Evolutionary conservation across 169 alveolate genomes (phyloP), one percentile per base, ranked within the genome.

Genomic region (Amoebophrya sp.): DNA sequence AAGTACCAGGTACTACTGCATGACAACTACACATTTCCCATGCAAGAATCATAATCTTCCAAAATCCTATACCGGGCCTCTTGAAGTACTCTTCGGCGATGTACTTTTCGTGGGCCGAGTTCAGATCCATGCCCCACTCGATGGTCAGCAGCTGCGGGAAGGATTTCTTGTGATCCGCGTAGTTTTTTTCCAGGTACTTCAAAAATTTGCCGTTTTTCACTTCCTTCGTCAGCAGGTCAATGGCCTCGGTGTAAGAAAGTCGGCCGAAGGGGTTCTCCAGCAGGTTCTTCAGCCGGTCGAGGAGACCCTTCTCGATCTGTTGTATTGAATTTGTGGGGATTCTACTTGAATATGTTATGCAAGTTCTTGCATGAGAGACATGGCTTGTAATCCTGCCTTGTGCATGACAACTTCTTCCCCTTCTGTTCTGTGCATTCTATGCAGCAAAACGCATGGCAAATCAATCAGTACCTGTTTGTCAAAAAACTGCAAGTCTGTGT

Each of bases 111-210:
- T 98, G 99, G 94, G 98, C 99, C 66, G 99, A 96, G 41, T 97
- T 98, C 89, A 99, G 95, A 93, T 98, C 99, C 95, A 97, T 96
- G 83, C 99, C 99, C 99, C 99, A 99, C 55, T 92, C 91, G n/a
- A 89, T 91, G 88, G 35, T 92, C 92, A 66, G 18, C 1, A 66
- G 83, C 35, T 7, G 35, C 83, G 83, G 83, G 10, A 18, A 40
- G 38, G 53, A 18, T 54, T 89, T 89, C 41, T 40, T 89, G 66
- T 40, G 38, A 29, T 40, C 53, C 33, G 53, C 66, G 66, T 40
- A 40, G 77, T 55, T 35, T 54, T 40, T 92, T 53, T 77, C 29
- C 40, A 40, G 3, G 66, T 89, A 54, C 91, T 91, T 91, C 95
- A 98, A 98, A 94, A 98, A 96, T 40, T 96, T 93, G 40, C 93